Conservation (phyloP, 1,139 yeast genomes). For the Yamadazyma trypodendri region DNA sequence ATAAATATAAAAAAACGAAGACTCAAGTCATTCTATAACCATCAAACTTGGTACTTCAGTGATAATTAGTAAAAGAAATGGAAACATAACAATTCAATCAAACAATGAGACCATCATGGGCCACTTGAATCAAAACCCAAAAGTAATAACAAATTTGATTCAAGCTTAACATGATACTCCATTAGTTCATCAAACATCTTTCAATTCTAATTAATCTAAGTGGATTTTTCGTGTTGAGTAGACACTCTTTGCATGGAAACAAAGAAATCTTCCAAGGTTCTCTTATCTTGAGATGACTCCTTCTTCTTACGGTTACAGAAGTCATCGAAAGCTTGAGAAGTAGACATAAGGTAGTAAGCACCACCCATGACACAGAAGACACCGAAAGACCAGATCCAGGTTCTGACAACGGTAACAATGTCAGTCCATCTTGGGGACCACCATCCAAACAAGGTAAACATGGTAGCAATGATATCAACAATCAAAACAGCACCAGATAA, state of each 20-base stretch:
- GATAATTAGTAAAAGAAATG: slow-evolving; percentile 1
- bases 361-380: slow-evolving; percentile 95
- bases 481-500: slow-evolving; percentile 86
- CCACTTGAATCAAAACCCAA: slow-evolving; percentile 4
- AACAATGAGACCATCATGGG: neutral
- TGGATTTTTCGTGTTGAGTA: slow-evolving; percentile 88
- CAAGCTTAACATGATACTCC: slow-evolving; percentile 5
- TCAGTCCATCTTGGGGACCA: slow-evolving; percentile 98
- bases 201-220: slow-evolving; percentile 22
- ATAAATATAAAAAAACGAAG: slow-evolving; percentile 3
- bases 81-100: slow-evolving; percentile 1
- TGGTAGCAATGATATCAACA: slow-evolving; percentile 87
- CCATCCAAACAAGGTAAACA: slow-evolving; percentile 95
- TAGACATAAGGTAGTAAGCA: slow-evolving; percentile 91
- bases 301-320: slow-evolving; percentile 87
- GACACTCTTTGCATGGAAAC: slow-evolving; percentile 98
- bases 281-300: slow-evolving; percentile 63
- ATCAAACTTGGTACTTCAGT: slow-evolving; percentile 1
- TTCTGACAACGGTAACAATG: slow-evolving; percentile 88
- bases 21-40: slow-evolving; percentile 3
- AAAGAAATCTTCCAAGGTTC: slow-evolving; percentile 92
- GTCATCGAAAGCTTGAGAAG: slow-evolving; percentile 85
- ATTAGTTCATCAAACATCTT: slow-evolving; percentile 1
- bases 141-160: slow-evolving; percentile 2
- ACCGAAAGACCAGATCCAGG: slow-evolving; percentile 95